Percentiles rank a stretch among this genome's conserved stretches.
Evolutionary conservation across 2,329 filamentous ascomycete genomes (phyloP).

Genomic region (Aspergillus tamarii): DNA sequence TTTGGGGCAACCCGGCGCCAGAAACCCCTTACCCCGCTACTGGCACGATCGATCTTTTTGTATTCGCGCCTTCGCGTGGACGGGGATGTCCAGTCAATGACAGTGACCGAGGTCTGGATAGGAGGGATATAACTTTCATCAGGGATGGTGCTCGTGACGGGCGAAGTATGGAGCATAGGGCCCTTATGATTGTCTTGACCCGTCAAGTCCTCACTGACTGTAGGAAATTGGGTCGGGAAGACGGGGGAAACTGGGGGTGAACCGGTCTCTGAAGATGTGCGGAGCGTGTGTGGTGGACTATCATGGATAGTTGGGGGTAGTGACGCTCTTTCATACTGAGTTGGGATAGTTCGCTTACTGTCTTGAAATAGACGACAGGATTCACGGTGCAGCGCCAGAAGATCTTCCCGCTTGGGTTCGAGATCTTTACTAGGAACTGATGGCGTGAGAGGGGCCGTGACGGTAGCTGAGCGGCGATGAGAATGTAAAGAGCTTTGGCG

Average conservation of each 20-base stretch:
- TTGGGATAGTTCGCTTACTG: conserved; percentile 8
- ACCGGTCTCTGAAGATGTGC: conserved; percentile 18
- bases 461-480: conserved; percentile 30
- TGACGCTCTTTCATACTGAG: conserved; percentile 2
- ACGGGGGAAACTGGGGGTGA: conserved; percentile 22
- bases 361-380: conserved; percentile 46
- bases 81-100: conserved; percentile 52
- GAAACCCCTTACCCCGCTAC: conserved; percentile 45
- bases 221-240: conserved; percentile 7
- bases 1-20: conserved; percentile 46
- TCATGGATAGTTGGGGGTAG: conserved; percentile 10
- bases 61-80: conserved; percentile 49
- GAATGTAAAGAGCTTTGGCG: conserved; percentile 35
- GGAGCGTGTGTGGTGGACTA: conserved; percentile 8
- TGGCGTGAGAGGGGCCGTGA: conserved; percentile 28
- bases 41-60: conserved; percentile 57
- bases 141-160: neutral
- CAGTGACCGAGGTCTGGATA: conserved; percentile 38
- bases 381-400: conserved; percentile 44
- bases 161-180: conserved; percentile 8
- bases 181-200: neutral
- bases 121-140: conserved; percentile 5
- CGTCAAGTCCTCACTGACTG: conserved; percentile 12
- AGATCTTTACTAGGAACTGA: conserved; percentile 24
- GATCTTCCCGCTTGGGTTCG: conserved; percentile 35